Evolutionary conservation across 1,284 basidiomycete genomes (phyloP).

Genomic region (Vanrija pseudolonga): DNA sequence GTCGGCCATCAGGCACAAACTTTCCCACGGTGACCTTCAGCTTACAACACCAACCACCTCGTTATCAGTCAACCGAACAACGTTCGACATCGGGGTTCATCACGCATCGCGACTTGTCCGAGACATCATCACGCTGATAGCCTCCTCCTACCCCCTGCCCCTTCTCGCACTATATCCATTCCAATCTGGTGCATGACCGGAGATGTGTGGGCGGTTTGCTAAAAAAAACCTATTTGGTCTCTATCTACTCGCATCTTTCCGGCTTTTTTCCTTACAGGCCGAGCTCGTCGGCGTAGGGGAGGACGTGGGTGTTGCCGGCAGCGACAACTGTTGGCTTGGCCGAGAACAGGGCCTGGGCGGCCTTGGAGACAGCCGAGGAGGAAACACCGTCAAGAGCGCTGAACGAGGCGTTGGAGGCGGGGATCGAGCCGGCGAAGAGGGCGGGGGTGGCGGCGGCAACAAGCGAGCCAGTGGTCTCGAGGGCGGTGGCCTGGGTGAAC

Average conservation of each 20-base stretch:
- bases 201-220: too few species aligned
- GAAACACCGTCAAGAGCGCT: conserved; percentile 60
- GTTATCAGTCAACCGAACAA: too few species aligned
- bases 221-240: neutral
- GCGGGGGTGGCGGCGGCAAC: conserved; percentile 55
- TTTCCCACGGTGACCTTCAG: too few species aligned
- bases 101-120: too few species aligned
- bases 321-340: conserved; percentile 80
- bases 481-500: conserved; percentile 66
- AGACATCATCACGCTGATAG: too few species aligned
- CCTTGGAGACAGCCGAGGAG: conserved; percentile 60
- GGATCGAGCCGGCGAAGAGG: conserved; percentile 58
- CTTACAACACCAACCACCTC: too few species aligned
- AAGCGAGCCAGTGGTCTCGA: conserved; percentile 64
- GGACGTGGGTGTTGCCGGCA: conserved; percentile 67
- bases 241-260: too few species aligned
- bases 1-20: too few species aligned
- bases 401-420: conserved; percentile 55
- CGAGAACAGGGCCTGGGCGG: conserved; percentile 45
- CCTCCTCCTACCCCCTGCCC: too few species aligned
- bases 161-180: too few species aligned
- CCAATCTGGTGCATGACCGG: too few species aligned
- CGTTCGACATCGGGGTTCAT: too few species aligned
- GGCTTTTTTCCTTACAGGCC: conserved; percentile 59
- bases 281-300: conserved; percentile 81